phyloP scores from a whole-genome alignment of 257 asterid species.

The Forsythia suspensa region DNA sequence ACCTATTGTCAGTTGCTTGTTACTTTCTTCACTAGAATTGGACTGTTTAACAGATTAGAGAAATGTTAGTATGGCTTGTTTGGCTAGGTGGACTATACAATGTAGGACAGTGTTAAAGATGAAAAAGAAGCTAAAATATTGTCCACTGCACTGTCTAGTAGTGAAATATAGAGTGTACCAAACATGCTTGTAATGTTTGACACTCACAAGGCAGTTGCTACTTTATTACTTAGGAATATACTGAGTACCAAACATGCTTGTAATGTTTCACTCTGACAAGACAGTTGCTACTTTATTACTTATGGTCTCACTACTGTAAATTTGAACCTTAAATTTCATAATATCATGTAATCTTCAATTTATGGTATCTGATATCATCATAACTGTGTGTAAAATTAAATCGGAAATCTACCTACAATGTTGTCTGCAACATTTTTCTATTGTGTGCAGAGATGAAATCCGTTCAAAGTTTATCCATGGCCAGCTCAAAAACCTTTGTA shows the following conservation, averaged over 20 bases:
- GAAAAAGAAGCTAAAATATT: neutral
- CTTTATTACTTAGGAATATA: neutral
- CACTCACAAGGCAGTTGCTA: neutral
- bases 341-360: neutral
- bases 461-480: constrained; percentile 44
- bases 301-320: neutral
- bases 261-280: neutral
- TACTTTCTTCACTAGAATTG: neutral
- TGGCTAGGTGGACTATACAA: neutral
- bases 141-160: neutral
- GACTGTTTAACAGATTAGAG: neutral
- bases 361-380: neutral
- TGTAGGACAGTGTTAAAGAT: neutral
- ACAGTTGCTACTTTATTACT: neutral
- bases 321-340: neutral
- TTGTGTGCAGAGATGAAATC: constrained; percentile 59
- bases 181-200: neutral
- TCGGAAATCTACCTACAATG: neutral
- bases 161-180: neutral
- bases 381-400: neutral
- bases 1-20: neutral
- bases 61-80: neutral
- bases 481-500: constrained; percentile 57
- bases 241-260: neutral
- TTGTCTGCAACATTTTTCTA: constrained; percentile 1